Evolutionary conservation across 495 filamentous ascomycete genomes (phyloP).

Genomic region (Aspergillus hancockii): DNA sequence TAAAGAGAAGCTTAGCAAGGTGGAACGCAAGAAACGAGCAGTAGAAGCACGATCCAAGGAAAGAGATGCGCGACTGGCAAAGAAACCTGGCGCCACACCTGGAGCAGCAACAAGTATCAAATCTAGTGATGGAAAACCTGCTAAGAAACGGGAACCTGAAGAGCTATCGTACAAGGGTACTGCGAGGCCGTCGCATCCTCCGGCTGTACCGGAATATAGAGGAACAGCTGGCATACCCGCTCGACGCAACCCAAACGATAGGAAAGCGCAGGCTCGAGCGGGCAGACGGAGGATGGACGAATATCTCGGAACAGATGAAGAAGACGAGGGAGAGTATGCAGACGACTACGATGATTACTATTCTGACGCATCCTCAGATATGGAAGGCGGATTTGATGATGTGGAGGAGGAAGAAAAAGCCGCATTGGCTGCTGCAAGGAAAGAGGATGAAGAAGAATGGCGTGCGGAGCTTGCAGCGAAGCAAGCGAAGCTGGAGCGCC

Average conservation of each 20-base stretch:
- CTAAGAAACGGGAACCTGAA: constrained; percentile 32
- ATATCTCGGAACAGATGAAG: constrained; percentile 51
- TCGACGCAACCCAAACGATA: constrained; percentile 31
- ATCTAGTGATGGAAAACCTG: constrained; percentile 17
- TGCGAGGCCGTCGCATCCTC: constrained; percentile 40
- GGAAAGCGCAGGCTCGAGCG: constrained; percentile 30
- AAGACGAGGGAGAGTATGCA: constrained; percentile 46
- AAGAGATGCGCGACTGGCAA: constrained; percentile 32
- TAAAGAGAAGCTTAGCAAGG: constrained; percentile 42
- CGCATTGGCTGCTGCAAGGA: constrained; percentile 50
- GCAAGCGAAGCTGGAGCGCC: constrained; percentile 57
- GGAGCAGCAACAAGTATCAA: constrained; percentile 24
- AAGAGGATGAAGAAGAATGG: constrained; percentile 62
- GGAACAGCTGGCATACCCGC: constrained; percentile 50
- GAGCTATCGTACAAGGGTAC: constrained; percentile 54
- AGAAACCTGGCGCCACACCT: constrained; percentile 24
- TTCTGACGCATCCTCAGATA: constrained; percentile 60
- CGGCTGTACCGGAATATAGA: constrained; percentile 51
- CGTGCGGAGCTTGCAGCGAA: constrained; percentile 54
- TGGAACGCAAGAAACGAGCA: constrained; percentile 41
- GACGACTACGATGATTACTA: constrained; percentile 55
- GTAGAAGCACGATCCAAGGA: constrained; percentile 36
- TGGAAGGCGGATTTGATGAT: constrained; percentile 65
- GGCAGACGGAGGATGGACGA: constrained; percentile 42
- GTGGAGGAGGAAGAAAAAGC: constrained; percentile 58